Evolutionary conservation across 176 grass and related monocot genomes (phyloP), one percentile per base, ranked within the genome.

Genomic region (Carex parvula): DNA sequence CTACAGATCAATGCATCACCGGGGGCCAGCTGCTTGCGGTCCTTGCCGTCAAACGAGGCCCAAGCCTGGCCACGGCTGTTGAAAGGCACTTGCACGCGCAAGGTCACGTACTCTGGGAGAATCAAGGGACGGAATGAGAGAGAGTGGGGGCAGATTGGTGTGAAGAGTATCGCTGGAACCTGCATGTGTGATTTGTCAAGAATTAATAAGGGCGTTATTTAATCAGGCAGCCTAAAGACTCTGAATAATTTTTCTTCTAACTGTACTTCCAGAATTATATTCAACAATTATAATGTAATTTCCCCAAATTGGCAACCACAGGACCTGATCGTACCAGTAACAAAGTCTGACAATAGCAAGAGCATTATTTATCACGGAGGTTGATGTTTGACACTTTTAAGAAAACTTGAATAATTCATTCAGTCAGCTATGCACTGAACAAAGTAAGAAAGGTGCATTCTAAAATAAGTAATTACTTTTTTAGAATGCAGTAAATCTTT

Each of bases 21-120:
- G 0, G 93, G 89, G 8, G 90, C 84, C 0, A 99, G 85, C 80
- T 88, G 88, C 80, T 90, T 92, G 30, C 97, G 85, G 64, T 95
- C 97, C 83, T 99, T 99, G 66, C 93, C 97, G 5, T 99, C 97
- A 35, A 99, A 96, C 20, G 97, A 99, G 8, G 97, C 97, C 93
- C 97, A 99, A 0, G 91, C 97, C 30, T 87, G 79, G 0, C 97
- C 97, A 53, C 97, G 88, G 83, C 97, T 99, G 52, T 99, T 99
- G 84, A 77, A 92, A 0, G 97, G 97, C 24, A 94, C 93, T 85
- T 99, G 93, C 8, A 99, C 74, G 0, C 93, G 93, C 54, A 99
- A 70, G 1, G 90, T 92, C 54, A 95, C 97, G 2, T 92, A 99
- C 81, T 96, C 97, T 15, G 97, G 97, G 56, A 96, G 84, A 62